A percentile compares a stretch with the other conserved stretches of the same genome.
phyloP scores from a whole-genome alignment of 2,329 filamentous ascomycete genomes.

The Gnomoniopsis sp. region DNA sequence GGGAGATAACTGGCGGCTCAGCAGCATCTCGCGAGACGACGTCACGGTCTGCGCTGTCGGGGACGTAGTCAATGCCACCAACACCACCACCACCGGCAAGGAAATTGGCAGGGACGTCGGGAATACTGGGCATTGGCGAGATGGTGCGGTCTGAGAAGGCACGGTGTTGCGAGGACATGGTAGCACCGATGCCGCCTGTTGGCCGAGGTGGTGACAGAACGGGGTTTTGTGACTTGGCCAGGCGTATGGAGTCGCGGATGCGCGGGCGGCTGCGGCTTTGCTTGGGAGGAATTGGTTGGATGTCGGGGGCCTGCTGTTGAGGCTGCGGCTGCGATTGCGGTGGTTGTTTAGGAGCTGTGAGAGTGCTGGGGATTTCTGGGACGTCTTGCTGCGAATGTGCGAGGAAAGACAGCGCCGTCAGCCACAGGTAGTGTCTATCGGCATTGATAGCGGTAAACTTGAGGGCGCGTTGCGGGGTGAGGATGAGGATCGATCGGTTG shows the following conservation, averaged over 20 bases:
- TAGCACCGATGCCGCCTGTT: slow-evolving; percentile 10
- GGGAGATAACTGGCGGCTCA: slow-evolving; percentile 68
- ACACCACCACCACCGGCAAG: slow-evolving; percentile 29
- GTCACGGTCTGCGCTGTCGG: slow-evolving; percentile 53
- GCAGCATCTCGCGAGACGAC: slow-evolving; percentile 63
- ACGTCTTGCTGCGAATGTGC: slow-evolving; percentile 83
- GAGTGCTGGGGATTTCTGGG: slow-evolving; percentile 62
- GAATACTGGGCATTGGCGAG: slow-evolving; percentile 39
- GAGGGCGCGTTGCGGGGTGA: slow-evolving; percentile 88
- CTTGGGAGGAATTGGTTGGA: neutral
- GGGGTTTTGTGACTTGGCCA: slow-evolving; percentile 69
- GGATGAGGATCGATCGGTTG: slow-evolving; percentile 89
- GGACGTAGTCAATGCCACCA: slow-evolving; percentile 30
- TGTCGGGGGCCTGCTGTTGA: slow-evolving; percentile 29
- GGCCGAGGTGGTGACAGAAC: slow-evolving; percentile 31
- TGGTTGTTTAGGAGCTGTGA: slow-evolving; percentile 48
- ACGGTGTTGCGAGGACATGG: slow-evolving; percentile 22
- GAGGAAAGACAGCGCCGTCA: slow-evolving; percentile 91
- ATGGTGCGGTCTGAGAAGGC: slow-evolving; percentile 7
- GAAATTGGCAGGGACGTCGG: slow-evolving; percentile 44
- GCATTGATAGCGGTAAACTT: slow-evolving; percentile 86
- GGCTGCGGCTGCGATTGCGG: slow-evolving; percentile 48
- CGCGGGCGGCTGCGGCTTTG: slow-evolving; percentile 33
- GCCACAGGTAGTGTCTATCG: slow-evolving; percentile 91
- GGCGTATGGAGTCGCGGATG: slow-evolving; percentile 84